A percentile compares a stretch with the other conserved stretches of the same genome.
These are phyloP conservation scores for Alternaria panax DNA, from an alignment of 2,329 filamentous ascomycete species.

Conservation along the genomic window DNA sequence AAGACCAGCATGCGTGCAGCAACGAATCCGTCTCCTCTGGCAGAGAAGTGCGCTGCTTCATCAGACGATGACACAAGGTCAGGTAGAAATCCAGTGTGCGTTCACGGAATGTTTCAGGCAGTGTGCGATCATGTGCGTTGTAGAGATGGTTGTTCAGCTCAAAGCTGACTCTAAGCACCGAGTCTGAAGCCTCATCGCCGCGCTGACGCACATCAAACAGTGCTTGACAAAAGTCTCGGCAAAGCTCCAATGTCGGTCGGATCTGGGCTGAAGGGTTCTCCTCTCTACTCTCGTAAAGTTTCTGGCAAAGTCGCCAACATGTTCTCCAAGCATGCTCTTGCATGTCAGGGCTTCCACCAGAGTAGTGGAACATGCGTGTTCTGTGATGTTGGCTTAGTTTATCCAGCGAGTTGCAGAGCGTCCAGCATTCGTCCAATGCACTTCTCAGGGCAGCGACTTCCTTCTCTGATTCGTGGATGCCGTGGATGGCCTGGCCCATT, in stretches of 20 bases:
- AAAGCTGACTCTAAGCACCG: constrained; percentile 88
- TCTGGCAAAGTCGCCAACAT: constrained; percentile 92
- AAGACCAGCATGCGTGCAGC: constrained; percentile 83
- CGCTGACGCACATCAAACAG: constrained; percentile 85
- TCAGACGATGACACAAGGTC: constrained; percentile 90
- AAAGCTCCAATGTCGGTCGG: constrained; percentile 80
- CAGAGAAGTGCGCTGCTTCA: constrained; percentile 86
- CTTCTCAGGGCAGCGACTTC: constrained; percentile 74
- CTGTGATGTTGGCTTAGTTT: constrained; percentile 85
- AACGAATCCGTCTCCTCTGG: constrained; percentile 84
- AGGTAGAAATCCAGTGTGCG: constrained; percentile 94
- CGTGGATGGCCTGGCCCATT: constrained; percentile 62
- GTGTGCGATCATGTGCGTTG: constrained; percentile 83
- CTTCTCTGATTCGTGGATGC: constrained; percentile 65
- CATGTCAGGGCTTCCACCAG: constrained; percentile 71
- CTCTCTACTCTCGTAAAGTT: constrained; percentile 81
- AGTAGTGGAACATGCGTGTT: constrained; percentile 77
- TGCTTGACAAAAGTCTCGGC: constrained; percentile 89
- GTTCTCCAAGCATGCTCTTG: constrained; percentile 92
- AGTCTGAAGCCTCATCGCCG: constrained; percentile 81
- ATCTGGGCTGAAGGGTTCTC: constrained; percentile 74
- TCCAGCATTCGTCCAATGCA: constrained; percentile 90
- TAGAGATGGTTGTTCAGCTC: constrained; percentile 96
- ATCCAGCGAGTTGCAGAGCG: constrained; percentile 87
- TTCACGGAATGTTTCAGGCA: constrained; percentile 88